Percentiles rank a stretch among this genome's conserved stretches.
phyloP scores from a whole-genome alignment of 768 basidiomycete genomes.

The Lactarius hatsudake region DNA sequence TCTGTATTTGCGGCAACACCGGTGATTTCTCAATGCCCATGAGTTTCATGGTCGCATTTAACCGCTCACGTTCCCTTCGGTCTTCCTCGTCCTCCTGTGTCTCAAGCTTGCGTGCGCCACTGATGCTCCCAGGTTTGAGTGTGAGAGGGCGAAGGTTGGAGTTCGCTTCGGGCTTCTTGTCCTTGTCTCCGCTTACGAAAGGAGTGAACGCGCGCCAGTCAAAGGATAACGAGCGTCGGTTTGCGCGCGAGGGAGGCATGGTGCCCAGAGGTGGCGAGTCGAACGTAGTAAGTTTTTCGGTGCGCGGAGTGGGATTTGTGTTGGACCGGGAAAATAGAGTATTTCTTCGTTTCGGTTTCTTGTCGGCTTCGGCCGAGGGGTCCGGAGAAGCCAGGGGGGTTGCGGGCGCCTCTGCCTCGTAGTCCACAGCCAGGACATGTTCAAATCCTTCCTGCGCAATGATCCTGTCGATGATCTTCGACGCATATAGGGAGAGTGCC shows the following conservation, averaged over 20 bases:
- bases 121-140: constrained; percentile 62
- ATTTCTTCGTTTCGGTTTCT: constrained; percentile 62
- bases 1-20: constrained; percentile 42
- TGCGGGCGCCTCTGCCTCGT: constrained; percentile 56
- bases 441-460: constrained; percentile 96
- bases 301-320: constrained; percentile 36
- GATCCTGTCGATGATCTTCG: constrained; percentile 97
- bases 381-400: constrained; percentile 42
- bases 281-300: constrained; percentile 38
- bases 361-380: constrained; percentile 31
- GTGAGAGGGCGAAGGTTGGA: constrained; percentile 67
- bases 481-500: constrained; percentile 90
- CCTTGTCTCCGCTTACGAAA: constrained; percentile 64
- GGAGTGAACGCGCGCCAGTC: constrained; percentile 81
- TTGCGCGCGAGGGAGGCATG: constrained; percentile 33
- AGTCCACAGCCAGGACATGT: constrained; percentile 92
- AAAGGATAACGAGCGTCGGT: constrained; percentile 78
- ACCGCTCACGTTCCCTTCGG: constrained; percentile 76
- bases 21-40: constrained; percentile 82
- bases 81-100: constrained; percentile 93
- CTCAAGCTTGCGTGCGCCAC: constrained; percentile 74
- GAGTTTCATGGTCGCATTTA: constrained; percentile 88
- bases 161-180: constrained; percentile 56
- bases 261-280: constrained; percentile 29
- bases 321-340: constrained; percentile 44